Base-by-base conservation (phyloP, 108 stramenopile species). In the Nitzschia palea region DNA sequence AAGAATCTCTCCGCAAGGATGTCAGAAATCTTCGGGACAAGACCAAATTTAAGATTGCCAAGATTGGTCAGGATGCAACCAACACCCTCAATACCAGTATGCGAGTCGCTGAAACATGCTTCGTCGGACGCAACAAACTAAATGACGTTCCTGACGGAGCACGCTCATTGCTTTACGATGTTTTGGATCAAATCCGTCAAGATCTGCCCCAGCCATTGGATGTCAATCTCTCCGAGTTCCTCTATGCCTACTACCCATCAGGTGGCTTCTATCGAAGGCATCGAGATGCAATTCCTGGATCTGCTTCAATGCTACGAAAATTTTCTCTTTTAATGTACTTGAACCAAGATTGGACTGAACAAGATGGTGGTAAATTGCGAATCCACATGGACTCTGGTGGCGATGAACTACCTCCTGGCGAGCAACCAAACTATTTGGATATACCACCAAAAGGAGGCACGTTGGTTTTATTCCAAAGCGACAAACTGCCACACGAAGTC, bases 221-320 rank as follows among this genome's bases (percentile, higher is more conserved):
- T 56, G 27, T 35, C 22, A 60, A 68, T 10, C 64, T 91, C 25
- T 55, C 60, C 12, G 87, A 91, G 52, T 62, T 86, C 36, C 56
- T 88, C 33, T 91, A 88, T 65, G 90, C 84, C 37, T 91, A 86
- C 57, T 91, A 91, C 55, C 90, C 90, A 28, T 45, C 54, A 42
- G 87, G 87, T 30, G 90, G 90, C 10, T 91, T 85, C 55, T 91
- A 91, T 62, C 72, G 83, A 42, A 69, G 87, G 14, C 90, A 91
- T 61, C 74, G 80, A 22, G 90, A 91, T 74, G 85, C 90, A 17
- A 76, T 87, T 55, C 71, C 81, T 0, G 85, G 82, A 47, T 86
- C 86, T 3, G 85, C 86, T 9, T 80, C 79, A 0, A 65, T 83
- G 8, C 69, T 87, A 50, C 78, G 88, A 37, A 68, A 71, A 37